A percentile compares a stretch with the other conserved stretches of the same genome.
phyloP scores from a whole-genome alignment of 2,329 filamentous ascomycete genomes.

The Diaporthe longicolla region DNA sequence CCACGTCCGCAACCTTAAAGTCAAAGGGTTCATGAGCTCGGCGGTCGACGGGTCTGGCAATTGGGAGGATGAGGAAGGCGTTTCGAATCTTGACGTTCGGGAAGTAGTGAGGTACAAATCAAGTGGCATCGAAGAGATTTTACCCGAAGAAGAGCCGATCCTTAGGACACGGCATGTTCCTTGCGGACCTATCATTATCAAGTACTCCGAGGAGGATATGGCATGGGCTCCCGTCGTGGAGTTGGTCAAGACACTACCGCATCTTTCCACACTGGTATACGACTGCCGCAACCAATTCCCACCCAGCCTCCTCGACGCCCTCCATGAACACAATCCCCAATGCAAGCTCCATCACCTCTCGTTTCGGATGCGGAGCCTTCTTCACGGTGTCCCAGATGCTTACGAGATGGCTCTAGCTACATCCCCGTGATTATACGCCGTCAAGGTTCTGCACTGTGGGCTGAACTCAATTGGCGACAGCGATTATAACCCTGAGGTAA shows the following conservation, averaged over 20 bases:
- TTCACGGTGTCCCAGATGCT: not conserved
- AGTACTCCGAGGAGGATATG: not conserved
- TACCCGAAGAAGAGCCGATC: conserved; percentile 3
- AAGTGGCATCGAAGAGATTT: conserved; percentile 5
- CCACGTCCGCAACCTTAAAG: conserved; percentile 16
- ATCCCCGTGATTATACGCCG: conserved; percentile 13
- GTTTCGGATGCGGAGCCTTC: conserved; percentile 28
- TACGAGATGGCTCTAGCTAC: conserved; percentile 29
- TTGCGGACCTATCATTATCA: not conserved
- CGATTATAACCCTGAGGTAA: conserved; percentile 28
- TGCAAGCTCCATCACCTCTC: conserved; percentile 35
- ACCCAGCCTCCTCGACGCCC: conserved; percentile 16
- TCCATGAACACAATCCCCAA: conserved; percentile 17
- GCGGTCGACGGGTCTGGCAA: not conserved
- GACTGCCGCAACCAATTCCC: conserved; percentile 34
- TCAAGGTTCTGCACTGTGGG: not conserved
- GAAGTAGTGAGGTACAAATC: not conserved
- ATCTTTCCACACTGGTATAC: conserved; percentile 18
- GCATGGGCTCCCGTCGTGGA: conserved; percentile 29
- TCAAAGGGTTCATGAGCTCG: not conserved
- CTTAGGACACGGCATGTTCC: not conserved
- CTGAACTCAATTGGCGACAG: not conserved
- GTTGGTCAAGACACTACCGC: conserved; percentile 9
- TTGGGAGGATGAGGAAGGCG: not conserved
- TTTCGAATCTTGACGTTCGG: not conserved